These are phyloP conservation scores for Cyclotella kingstonii DNA, from an alignment of 108 stramenopile species.

Conservation along the genomic window DNA sequence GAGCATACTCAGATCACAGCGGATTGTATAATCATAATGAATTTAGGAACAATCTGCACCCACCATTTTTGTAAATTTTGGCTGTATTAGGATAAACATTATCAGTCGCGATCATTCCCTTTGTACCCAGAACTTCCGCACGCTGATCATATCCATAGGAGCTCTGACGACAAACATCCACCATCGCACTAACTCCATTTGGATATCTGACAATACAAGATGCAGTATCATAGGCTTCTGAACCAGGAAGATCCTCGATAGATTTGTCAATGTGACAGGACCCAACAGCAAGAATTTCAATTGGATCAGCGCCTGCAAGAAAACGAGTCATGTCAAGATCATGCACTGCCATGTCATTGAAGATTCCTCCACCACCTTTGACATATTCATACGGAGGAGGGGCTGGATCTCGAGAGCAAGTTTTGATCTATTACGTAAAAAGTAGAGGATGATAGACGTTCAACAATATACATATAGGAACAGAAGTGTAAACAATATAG, in stretches of 20 bases:
- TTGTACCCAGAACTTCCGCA: conserved; percentile 93
- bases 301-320: conserved; percentile 89
- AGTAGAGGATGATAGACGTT: no score
- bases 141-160: conserved; percentile 97
- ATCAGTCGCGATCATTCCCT: conserved; percentile 95
- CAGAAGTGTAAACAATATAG: not conserved
- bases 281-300: conserved; percentile 87
- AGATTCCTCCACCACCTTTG: conserved; percentile 95
- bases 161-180: conserved; percentile 95
- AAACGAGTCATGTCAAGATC: conserved; percentile 96
- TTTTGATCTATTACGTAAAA: conserved; percentile 70
- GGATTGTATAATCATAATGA: no score
- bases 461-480: no score
- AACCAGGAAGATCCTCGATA: conserved; percentile 79
- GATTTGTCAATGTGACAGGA: conserved; percentile 93
- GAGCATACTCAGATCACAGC: conserved; percentile 1
- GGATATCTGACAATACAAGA: conserved; percentile 90
- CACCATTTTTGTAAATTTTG: conserved; percentile 72
- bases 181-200: conserved; percentile 84
- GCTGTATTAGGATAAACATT: conserved; percentile 95
- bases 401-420: conserved; percentile 91
- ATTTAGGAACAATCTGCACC: not conserved
- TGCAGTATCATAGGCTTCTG: conserved; percentile 93
- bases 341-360: conserved; percentile 97
- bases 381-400: conserved; percentile 95